Conservation (phyloP, 306 rosid species). For the Malus orientalis region DNA sequence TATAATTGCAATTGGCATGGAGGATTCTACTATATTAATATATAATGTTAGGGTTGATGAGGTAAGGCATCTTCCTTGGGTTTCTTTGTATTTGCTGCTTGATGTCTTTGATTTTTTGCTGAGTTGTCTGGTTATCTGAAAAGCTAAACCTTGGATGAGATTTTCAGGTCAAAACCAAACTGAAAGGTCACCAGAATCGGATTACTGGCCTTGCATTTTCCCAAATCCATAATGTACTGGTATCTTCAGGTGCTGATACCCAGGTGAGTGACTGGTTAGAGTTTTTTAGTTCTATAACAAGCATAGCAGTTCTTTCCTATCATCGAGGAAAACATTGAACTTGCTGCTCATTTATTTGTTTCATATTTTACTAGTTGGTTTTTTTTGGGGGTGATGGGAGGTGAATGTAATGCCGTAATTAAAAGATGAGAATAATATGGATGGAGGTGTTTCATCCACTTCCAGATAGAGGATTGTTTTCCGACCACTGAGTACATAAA, state of each 20-base stretch:
- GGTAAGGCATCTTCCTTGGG: conserved; percentile 11
- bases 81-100: neutral
- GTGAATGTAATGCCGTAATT: neutral
- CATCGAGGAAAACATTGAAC: neutral
- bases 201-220: conserved; percentile 42
- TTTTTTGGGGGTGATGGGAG: neutral
- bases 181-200: conserved; percentile 44
- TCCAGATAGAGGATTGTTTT: neutral
- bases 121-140: neutral
- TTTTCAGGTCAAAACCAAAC: conserved; percentile 32
- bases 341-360: neutral
- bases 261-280: conserved; percentile 18
- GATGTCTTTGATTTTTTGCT: neutral
- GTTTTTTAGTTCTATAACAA: neutral
- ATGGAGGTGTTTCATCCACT: neutral
- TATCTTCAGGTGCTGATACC: conserved; percentile 39
- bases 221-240: conserved; percentile 27
- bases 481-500: neutral
- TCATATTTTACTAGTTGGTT: neutral
- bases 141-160: conserved; percentile 3
- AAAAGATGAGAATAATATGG: neutral
- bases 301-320: neutral
- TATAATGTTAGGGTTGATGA: conserved; percentile 43
- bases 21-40: conserved; percentile 37
- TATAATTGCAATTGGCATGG: conserved; percentile 44